Evolutionary conservation across 345 rosid genomes (phyloP).

Genomic region (Ceriops zippeliana): DNA sequence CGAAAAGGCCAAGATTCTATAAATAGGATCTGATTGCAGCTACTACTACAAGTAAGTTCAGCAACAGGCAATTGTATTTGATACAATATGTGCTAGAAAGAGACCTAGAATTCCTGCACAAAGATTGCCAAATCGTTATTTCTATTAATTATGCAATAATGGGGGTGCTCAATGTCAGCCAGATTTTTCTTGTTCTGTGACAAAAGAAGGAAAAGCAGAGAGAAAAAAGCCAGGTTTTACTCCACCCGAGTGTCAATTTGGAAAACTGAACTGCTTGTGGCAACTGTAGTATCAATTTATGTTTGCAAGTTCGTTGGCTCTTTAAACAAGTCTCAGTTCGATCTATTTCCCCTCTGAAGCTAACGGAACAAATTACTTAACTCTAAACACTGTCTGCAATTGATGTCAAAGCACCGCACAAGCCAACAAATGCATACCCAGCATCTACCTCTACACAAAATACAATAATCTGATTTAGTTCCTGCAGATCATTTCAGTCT

Average conservation of each 20-base stretch:
- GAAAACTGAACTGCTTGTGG: neutral
- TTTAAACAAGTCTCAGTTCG: neutral
- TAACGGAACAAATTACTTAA: neutral
- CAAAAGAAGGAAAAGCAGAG: too few species aligned
- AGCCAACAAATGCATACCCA: too few species aligned
- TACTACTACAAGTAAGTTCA: conserved; percentile 18
- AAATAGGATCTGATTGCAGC: conserved; percentile 18
- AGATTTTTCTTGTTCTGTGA: too few species aligned
- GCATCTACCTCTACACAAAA: too few species aligned
- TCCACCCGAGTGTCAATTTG: neutral
- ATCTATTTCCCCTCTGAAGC: neutral
- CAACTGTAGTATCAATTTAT: neutral
- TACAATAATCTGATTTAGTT: too few species aligned
- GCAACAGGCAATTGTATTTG: conserved; percentile 9
- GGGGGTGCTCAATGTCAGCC: neutral
- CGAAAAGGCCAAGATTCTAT: conserved; percentile 12
- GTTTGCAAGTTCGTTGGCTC: neutral
- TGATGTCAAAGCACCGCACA: too few species aligned
- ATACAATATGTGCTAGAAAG: conserved; percentile 23
- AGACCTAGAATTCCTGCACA: conserved; percentile 20
- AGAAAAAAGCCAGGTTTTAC: neutral
- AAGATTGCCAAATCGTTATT: conserved; percentile 5
- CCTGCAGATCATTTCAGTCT: too few species aligned
- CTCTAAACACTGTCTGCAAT: too few species aligned
- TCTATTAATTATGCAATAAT: conserved; percentile 10